Conservation (phyloP, 139 green algal species). For the Chlamydomonas applanata region DNA sequence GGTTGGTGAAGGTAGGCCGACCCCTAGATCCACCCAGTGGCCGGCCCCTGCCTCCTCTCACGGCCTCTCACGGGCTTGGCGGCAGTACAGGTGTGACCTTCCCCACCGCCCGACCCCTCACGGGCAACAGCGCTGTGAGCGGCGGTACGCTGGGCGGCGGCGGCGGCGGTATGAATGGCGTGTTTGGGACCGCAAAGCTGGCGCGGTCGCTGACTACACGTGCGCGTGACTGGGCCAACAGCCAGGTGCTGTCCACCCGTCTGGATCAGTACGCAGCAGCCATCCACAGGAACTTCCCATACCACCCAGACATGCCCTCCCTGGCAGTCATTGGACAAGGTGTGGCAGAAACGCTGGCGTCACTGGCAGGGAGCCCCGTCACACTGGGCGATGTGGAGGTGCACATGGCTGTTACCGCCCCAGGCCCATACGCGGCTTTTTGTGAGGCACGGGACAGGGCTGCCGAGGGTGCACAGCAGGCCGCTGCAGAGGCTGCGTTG, state of each 20-base stretch:
- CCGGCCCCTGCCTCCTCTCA: too few relatives aligned
- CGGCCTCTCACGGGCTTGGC: too few relatives aligned
- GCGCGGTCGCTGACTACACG: not conserved
- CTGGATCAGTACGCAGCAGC: conserved; percentile 4
- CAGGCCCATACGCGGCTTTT: not conserved
- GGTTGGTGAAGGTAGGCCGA: not conserved
- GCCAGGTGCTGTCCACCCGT: not conserved
- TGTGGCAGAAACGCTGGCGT: not conserved
- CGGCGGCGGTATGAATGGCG: too few relatives aligned
- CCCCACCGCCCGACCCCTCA: too few relatives aligned
- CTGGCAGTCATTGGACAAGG: not conserved
- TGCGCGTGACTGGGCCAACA: not conserved
- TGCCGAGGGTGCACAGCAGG: not conserved
- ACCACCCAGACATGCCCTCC: conserved; percentile 1
- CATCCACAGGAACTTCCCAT: conserved; percentile 3
- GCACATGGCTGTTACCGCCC: not conserved
- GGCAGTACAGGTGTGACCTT: too few relatives aligned
- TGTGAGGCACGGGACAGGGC: not conserved
- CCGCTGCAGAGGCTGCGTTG: not conserved
- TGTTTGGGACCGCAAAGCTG: not conserved
- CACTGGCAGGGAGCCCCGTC: not conserved
- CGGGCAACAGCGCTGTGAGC: too few relatives aligned
- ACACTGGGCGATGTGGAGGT: not conserved
- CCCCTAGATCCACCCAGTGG: not conserved
- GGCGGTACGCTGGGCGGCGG: too few relatives aligned